Percentiles rank a stretch among this genome's conserved stretches.
Evolutionary conservation across 257 asterid species (phyloP).

Genomic region (Ocimum tenuiflorum): DNA sequence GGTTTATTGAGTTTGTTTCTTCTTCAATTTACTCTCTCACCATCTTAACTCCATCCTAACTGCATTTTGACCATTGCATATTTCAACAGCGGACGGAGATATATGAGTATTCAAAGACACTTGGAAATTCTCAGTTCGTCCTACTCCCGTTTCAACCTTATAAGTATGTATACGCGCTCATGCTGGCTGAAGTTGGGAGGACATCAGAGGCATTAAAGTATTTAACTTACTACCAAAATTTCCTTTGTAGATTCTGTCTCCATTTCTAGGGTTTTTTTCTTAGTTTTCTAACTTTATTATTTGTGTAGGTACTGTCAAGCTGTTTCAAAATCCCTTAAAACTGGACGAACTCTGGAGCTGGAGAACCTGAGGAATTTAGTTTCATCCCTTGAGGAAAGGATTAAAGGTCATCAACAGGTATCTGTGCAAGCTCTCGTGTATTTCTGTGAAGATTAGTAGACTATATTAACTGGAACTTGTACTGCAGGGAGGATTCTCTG

Average conservation of each 20-base stretch:
- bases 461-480: slow-evolving; percentile 16
- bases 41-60: neutral
- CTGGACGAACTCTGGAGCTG: slow-evolving; percentile 74
- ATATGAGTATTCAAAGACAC: slow-evolving; percentile 80
- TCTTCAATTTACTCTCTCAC: too few species aligned
- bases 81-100: slow-evolving; percentile 86
- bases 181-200: slow-evolving; percentile 98
- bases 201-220: slow-evolving; percentile 85
- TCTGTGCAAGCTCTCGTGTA: neutral
- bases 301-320: slow-evolving; percentile 85
- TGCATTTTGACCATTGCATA: slow-evolving; percentile 22
- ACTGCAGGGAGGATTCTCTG: slow-evolving; percentile 89
- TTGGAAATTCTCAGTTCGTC: slow-evolving; percentile 89
- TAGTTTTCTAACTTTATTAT: slow-evolving; percentile 17
- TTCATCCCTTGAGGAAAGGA: slow-evolving; percentile 84
- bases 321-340: slow-evolving; percentile 69
- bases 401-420: slow-evolving; percentile 89
- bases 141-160: slow-evolving; percentile 94
- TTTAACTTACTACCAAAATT: slow-evolving; percentile 14
- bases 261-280: slow-evolving; percentile 2
- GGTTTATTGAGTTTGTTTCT: too few species aligned
- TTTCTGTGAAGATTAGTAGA: slow-evolving; percentile 4
- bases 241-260: slow-evolving; percentile 7
- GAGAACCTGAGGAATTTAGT: slow-evolving; percentile 60
- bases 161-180: slow-evolving; percentile 79